phyloP scores from a whole-genome alignment of 2,329 filamentous ascomycete species.

The Beauveria brongniartii region DNA sequence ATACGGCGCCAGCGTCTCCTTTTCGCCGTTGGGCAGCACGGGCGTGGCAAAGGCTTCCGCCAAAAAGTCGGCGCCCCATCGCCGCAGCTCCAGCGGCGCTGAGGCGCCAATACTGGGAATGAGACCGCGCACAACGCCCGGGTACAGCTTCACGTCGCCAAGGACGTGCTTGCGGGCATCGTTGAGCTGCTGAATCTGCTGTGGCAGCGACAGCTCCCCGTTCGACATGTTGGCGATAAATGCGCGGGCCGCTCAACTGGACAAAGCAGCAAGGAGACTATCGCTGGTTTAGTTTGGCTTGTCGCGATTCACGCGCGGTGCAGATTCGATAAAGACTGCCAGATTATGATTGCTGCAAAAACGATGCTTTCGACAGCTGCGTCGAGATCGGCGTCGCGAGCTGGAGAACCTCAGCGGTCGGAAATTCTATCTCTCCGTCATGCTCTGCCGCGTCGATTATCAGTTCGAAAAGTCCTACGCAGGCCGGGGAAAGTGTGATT shows the following conservation, averaged over 20 bases:
- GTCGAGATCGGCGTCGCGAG: slow-evolving; percentile 3
- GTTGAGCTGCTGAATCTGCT: slow-evolving; percentile 82
- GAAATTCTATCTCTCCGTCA: slow-evolving; percentile 7
- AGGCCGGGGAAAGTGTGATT: too few species aligned
- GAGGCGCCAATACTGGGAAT: slow-evolving; percentile 79
- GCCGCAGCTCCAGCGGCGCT: slow-evolving; percentile 69
- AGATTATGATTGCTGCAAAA: not conserved
- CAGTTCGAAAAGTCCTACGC: not conserved
- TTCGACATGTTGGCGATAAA: slow-evolving; percentile 36
- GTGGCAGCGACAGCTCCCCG: slow-evolving; percentile 51
- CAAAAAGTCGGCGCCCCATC: slow-evolving; percentile 95
- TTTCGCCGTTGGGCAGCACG: slow-evolving; percentile 66
- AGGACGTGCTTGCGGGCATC: slow-evolving; percentile 85
- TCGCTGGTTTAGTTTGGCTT: not conserved
- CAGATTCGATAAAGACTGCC: not conserved
- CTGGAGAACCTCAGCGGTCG: slow-evolving; percentile 2
- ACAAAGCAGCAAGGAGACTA: not conserved
- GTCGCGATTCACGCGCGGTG: not conserved
- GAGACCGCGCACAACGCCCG: slow-evolving; percentile 84
- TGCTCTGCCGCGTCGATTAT: not conserved
- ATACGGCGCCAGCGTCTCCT: slow-evolving; percentile 68
- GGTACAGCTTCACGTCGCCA: slow-evolving; percentile 79
- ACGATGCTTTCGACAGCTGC: not conserved
- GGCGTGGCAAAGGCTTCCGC: slow-evolving; percentile 94
- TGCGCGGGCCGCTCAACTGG: not conserved